A percentile compares a stretch with the other conserved stretches of the same genome.
Conservation (phyloP, 306 rosid species). For the Trifolium repens region DNA sequence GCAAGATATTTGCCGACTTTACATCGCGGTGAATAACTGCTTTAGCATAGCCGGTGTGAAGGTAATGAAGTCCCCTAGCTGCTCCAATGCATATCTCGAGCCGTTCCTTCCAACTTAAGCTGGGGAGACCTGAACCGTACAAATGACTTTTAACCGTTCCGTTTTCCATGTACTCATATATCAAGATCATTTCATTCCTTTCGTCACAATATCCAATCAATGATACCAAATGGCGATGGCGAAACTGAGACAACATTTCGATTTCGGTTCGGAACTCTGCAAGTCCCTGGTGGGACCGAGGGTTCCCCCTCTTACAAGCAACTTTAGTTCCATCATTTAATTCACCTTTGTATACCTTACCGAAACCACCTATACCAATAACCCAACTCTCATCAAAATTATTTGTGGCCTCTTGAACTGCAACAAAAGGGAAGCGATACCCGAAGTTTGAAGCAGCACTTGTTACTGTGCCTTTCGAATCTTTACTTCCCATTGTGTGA, state of each 20-base stretch:
- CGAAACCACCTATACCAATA: constrained; percentile 93
- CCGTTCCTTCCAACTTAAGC: constrained; percentile 88
- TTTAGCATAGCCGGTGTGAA: constrained; percentile 90
- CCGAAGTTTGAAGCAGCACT: constrained; percentile 71
- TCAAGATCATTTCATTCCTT: constrained; percentile 86
- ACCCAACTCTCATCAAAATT: constrained; percentile 88
- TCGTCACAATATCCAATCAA: constrained; percentile 94
- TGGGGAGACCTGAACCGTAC: constrained; percentile 76
- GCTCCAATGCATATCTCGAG: constrained; percentile 92
- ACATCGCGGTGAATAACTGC: constrained; percentile 97
- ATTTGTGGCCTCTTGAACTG: constrained; percentile 83
- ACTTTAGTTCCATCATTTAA: constrained; percentile 83
- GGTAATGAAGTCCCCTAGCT: constrained; percentile 96
- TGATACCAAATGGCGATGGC: constrained; percentile 95
- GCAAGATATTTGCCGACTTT: constrained; percentile 91
- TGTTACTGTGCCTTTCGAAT: constrained; percentile 68
- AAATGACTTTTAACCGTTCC: constrained; percentile 92
- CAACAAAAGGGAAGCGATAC: constrained; percentile 76
- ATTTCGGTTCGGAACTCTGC: constrained; percentile 94
- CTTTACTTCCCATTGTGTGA: constrained; percentile 87
- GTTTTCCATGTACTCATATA: constrained; percentile 94
- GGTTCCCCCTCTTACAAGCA: constrained; percentile 94
- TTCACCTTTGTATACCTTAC: constrained; percentile 90
- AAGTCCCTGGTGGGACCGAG: constrained; percentile 85
- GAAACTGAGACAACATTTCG: constrained; percentile 88